Conservation (phyloP, 129 eudicot genomes). For the Artemisia tridentata region DNA sequence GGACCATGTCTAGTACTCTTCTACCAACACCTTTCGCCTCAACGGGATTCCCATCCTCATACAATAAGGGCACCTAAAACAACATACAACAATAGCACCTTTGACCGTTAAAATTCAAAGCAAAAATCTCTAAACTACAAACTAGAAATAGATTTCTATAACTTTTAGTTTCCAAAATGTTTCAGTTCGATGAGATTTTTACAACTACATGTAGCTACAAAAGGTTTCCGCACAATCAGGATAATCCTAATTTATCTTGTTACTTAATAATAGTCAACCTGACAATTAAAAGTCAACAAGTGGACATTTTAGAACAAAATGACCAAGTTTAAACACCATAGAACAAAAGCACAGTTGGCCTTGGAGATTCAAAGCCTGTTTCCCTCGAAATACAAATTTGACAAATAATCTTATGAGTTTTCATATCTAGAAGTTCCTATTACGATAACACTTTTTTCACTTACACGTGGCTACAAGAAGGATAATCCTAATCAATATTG, state of each 20-base stretch:
- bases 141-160: not conserved
- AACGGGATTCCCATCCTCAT: slow-evolving; percentile 46
- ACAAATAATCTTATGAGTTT: too few species aligned
- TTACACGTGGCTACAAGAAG: too few species aligned
- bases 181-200: not conserved
- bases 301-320: too few species aligned
- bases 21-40: slow-evolving; percentile 50
- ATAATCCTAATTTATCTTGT: not conserved
- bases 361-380: too few species aligned
- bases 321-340: too few species aligned
- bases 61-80: slow-evolving; percentile 38
- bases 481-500: too few species aligned
- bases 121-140: not conserved
- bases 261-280: not conserved
- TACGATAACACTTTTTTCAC: too few species aligned
- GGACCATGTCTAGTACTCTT: slow-evolving; percentile 38
- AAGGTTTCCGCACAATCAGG: not conserved
- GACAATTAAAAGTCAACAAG: not conserved
- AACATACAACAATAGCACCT: not conserved
- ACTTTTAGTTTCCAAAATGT: not conserved
- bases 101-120: not conserved
- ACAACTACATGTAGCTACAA: not conserved
- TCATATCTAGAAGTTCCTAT: too few species aligned
- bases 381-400: too few species aligned
- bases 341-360: too few species aligned